Conservation (phyloP, 2,329 filamentous ascomycete genomes). For the Aspergillus udagawae region DNA sequence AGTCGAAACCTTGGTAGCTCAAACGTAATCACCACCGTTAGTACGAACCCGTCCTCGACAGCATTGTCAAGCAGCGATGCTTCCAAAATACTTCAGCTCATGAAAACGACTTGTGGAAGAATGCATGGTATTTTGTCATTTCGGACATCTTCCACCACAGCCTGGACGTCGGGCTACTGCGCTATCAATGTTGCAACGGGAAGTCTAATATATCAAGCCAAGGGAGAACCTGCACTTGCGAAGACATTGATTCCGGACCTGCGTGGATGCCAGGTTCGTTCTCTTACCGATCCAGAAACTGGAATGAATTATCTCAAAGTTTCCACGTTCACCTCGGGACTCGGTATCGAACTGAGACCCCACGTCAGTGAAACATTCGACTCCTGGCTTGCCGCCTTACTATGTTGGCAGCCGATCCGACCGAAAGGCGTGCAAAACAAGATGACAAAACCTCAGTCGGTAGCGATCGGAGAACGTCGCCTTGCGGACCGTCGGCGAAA, state of each 20-base stretch:
- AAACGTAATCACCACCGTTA: slow-evolving; percentile 21
- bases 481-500: slow-evolving; percentile 42
- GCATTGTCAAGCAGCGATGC: slow-evolving; percentile 43
- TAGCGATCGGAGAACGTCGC: slow-evolving; percentile 42
- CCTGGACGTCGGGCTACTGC: slow-evolving; percentile 50
- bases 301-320: slow-evolving; percentile 47
- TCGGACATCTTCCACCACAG: slow-evolving; percentile 37
- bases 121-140: slow-evolving; percentile 53
- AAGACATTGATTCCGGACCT: slow-evolving; percentile 49
- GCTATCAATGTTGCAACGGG: slow-evolving; percentile 50
- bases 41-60: slow-evolving; percentile 24
- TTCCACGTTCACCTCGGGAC: slow-evolving; percentile 45
- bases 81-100: slow-evolving; percentile 47
- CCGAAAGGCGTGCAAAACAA: slow-evolving; percentile 49
- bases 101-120: slow-evolving; percentile 50
- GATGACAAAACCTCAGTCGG: slow-evolving; percentile 47
- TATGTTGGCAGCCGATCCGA: slow-evolving; percentile 50
- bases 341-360: slow-evolving; percentile 45
- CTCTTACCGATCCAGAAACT: slow-evolving; percentile 44
- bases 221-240: slow-evolving; percentile 45
- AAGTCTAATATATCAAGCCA: slow-evolving; percentile 49
- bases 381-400: slow-evolving; percentile 49
- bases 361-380: slow-evolving; percentile 50
- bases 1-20: slow-evolving; percentile 30
- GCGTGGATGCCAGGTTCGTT: slow-evolving; percentile 47